phyloP scores from a whole-genome alignment of 805 yeast genomes.

The Starmerella sp. region DNA sequence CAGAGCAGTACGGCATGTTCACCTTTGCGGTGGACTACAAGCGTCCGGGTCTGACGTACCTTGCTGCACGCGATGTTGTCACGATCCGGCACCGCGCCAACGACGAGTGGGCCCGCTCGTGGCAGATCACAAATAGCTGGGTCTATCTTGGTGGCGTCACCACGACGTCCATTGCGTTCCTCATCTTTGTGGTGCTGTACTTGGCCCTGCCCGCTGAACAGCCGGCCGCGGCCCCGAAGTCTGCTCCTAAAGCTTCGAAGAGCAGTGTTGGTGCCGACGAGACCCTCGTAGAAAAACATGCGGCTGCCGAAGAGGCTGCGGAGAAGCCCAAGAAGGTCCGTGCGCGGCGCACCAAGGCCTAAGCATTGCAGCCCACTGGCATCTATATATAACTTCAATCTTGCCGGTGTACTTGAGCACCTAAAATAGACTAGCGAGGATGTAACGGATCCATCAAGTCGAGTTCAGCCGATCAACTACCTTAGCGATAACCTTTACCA shows the following conservation, averaged over 20 bases:
- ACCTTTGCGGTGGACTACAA: slow-evolving; percentile 70
- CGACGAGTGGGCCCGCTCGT: slow-evolving; percentile 86
- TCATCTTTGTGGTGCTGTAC: slow-evolving; percentile 60
- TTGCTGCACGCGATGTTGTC: slow-evolving; percentile 55
- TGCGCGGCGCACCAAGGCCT: background rate
- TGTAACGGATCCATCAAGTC: too few species aligned
- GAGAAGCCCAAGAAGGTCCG: slow-evolving; percentile 4
- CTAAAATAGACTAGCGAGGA: too few species aligned
- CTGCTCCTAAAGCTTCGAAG: background rate
- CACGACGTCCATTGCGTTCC: slow-evolving; percentile 65
- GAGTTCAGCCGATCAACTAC: too few species aligned
- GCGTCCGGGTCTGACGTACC: slow-evolving; percentile 61
- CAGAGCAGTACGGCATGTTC: slow-evolving; percentile 96
- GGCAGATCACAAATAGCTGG: slow-evolving; percentile 91
- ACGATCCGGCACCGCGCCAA: slow-evolving; percentile 90
- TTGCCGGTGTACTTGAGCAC: too few species aligned
- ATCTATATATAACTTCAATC: background rate
- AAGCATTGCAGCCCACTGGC: background rate
- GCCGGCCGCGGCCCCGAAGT: background rate
- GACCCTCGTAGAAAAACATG: background rate
- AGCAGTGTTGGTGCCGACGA: background rate
- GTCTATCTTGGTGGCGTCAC: slow-evolving; percentile 66
- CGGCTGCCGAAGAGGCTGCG: background rate
- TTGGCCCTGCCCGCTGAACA: slow-evolving; percentile 25
- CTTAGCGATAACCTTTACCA: too few species aligned